Evolutionary conservation across 1,284 basidiomycete species (phyloP), one percentile per base, ranked within the genome.

Genomic region (Jaminaea rosea): DNA sequence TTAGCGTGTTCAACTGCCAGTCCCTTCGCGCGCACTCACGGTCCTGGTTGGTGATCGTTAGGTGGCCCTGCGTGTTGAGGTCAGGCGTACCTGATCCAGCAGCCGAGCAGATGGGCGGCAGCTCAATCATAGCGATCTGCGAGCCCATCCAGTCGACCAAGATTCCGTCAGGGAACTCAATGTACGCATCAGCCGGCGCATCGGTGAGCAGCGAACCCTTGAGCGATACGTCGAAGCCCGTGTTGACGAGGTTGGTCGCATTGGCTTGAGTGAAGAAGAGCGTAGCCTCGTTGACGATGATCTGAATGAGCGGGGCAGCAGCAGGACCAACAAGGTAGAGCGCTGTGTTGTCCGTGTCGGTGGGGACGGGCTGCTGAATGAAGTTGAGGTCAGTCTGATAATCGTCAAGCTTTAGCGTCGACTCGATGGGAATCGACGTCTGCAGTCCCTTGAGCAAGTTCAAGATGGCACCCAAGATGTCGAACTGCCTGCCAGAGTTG

Each of bases 1-100:
- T n/a, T n/a, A n/a, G n/a, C n/a, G n/a, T n/a, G n/a, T n/a, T n/a
- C n/a, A n/a, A n/a, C n/a, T n/a, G n/a, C n/a, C n/a, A n/a, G n/a
- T n/a, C n/a, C n/a, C n/a, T n/a, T n/a, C n/a, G n/a, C n/a, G n/a
- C n/a, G n/a, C n/a, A n/a, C n/a, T n/a, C n/a, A n/a, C 34, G 58
- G 8, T 39, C 53, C 2, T 67, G 48, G 52, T 75, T 55, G 32
- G 67, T 73, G 56, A 76, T 75, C n/a, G 59, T 67, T 34, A 73
- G 49, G 50, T 56, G 51, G 45, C 64, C 71, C 31, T 44, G 79
- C 0, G 82, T 76, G 34, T 75, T 65, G 57, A 84, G 83, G 62
- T 85, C 75, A 2, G 84, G 85, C 24, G 84, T 82, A 55, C 85
- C 85, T 9, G 69, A 76, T 58, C 84, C 81, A 7, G 85, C 84